These are phyloP conservation scores for Paramecium tetraurelia DNA, from an alignment of 73 alveolate species.

Conservation along the genomic window DNA sequence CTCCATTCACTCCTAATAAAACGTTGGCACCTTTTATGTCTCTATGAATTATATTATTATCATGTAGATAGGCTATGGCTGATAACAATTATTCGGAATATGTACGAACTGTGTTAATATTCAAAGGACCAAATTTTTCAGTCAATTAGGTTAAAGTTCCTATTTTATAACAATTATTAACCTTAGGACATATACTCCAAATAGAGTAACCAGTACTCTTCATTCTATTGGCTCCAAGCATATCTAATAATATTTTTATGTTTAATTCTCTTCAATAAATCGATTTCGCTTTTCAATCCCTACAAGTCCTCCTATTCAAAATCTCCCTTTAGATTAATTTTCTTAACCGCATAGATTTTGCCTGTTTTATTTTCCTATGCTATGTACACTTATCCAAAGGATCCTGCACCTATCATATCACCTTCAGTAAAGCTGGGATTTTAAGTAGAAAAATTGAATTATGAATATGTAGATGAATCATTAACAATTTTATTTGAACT, in stretches of 20 bases:
- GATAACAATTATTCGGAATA: slow-evolving; percentile 67
- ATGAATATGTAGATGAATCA: background rate
- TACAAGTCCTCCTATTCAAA: slow-evolving; percentile 39
- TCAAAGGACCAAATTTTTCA: slow-evolving; percentile 57
- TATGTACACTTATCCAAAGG: slow-evolving; percentile 46
- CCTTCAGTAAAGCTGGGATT: slow-evolving; percentile 46
- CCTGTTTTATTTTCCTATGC: slow-evolving; percentile 58
- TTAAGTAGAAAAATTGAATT: background rate
- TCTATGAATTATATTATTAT: slow-evolving; percentile 77
- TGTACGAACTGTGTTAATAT: background rate
- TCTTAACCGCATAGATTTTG: slow-evolving; percentile 58
- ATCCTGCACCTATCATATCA: slow-evolving; percentile 56
- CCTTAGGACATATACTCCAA: slow-evolving; percentile 55
- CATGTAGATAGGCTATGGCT: slow-evolving; percentile 83
- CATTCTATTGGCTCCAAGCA: background rate
- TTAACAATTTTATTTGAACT: background rate
- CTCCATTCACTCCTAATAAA: slow-evolving; percentile 80
- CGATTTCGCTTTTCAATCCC: slow-evolving; percentile 29
- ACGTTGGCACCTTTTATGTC: slow-evolving; percentile 94
- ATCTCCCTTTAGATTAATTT: slow-evolving; percentile 25
- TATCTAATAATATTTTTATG: slow-evolving; percentile 49
- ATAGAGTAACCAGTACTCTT: slow-evolving; percentile 33
- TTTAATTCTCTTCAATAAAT: background rate
- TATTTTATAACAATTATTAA: background rate
- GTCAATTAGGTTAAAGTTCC: slow-evolving; percentile 49